Evolutionary conservation across 108 stramenopile species (phyloP).

Genomic region (Nitzschia palea): DNA sequence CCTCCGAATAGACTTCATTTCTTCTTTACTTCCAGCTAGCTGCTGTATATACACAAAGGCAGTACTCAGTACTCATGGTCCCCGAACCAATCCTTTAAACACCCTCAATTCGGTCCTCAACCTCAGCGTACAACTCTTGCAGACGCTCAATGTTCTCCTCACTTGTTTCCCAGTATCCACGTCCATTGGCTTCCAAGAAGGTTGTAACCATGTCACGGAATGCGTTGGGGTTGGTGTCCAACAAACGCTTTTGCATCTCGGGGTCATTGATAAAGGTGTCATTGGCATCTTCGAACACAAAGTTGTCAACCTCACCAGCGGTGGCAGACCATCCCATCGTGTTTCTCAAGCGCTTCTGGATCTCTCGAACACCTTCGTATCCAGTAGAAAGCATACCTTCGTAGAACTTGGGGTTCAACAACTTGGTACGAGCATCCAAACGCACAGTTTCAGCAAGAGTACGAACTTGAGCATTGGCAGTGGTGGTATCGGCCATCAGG

Average conservation of each 20-base stretch:
- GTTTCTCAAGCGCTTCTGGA: conserved; percentile 96
- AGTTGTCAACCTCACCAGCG: conserved; percentile 97
- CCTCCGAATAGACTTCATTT: neutral
- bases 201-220: conserved; percentile 98
- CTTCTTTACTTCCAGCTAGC: neutral
- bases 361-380: conserved; percentile 96
- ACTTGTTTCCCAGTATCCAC: conserved; percentile 93
- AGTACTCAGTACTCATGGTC: neutral
- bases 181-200: conserved; percentile 95
- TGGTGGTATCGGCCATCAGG: conserved; percentile 97
- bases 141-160: conserved; percentile 95
- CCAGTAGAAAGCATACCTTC: conserved; percentile 97
- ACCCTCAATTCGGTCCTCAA: conserved; percentile 96
- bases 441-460: conserved; percentile 94
- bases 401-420: conserved; percentile 98
- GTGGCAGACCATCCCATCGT: conserved; percentile 98
- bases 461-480: conserved; percentile 96
- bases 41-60: neutral
- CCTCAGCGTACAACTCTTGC: conserved; percentile 96
- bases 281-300: conserved; percentile 98
- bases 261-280: conserved; percentile 92
- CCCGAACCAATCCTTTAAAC: conserved; percentile 81
- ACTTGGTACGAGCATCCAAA: conserved; percentile 96
- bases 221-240: conserved; percentile 95
- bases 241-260: conserved; percentile 93